Conservation (phyloP, 176 grass and related monocot genomes). For the Ensete glaucum region DNA sequence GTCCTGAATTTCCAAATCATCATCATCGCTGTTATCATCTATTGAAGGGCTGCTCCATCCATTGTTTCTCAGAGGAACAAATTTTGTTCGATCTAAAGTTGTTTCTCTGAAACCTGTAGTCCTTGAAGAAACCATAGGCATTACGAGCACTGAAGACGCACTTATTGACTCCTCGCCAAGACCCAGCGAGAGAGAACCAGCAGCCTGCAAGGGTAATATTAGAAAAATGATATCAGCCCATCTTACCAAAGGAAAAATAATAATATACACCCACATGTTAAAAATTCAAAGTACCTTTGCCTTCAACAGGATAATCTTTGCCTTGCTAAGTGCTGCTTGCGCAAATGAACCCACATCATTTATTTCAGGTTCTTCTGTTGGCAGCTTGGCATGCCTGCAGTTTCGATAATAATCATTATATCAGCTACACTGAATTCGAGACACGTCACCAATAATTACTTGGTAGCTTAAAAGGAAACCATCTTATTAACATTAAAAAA, state of each 20-base stretch:
- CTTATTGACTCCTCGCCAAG: conserved; percentile 61
- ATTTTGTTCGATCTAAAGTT: conserved; percentile 49
- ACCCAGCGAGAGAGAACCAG: conserved; percentile 74
- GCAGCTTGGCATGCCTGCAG: conserved; percentile 49
- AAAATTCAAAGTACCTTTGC: conserved; percentile 56
- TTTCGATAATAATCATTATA: neutral
- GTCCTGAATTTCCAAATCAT: conserved; percentile 31
- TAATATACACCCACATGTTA: neutral
- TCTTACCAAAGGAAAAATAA: too few relatives aligned
- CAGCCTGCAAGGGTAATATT: conserved; percentile 45
- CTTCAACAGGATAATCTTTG: conserved; percentile 54
- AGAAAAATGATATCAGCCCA: neutral
- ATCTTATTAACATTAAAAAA: too few relatives aligned
- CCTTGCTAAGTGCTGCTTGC: conserved; percentile 47
- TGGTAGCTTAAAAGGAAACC: too few relatives aligned
- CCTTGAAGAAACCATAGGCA: conserved; percentile 88
- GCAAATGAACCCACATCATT: conserved; percentile 46
- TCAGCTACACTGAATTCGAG: too few relatives aligned
- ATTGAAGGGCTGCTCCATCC: conserved; percentile 50
- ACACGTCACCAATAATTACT: too few relatives aligned
- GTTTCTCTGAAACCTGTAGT: conserved; percentile 69
- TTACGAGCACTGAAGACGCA: conserved; percentile 78
- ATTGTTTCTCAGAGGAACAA: conserved; percentile 42
- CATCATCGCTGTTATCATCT: conserved; percentile 4
- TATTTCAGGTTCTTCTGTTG: conserved; percentile 43